Evolutionary conservation across 176 grass and related monocot genomes (phyloP).

Genomic region (Panicum miliaceum): DNA sequence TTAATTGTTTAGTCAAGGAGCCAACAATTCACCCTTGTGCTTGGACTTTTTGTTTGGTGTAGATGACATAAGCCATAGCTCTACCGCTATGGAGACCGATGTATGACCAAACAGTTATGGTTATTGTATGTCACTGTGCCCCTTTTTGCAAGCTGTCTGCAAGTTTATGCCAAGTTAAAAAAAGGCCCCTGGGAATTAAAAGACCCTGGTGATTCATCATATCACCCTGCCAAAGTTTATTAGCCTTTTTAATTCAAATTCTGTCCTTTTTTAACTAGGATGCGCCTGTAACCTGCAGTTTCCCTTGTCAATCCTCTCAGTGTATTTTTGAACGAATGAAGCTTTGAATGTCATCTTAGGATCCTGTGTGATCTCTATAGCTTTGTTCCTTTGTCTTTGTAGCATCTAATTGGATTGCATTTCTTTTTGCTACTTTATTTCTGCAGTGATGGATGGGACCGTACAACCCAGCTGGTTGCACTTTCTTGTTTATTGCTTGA

Average conservation of each 20-base stretch:
- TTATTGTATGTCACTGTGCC: background rate
- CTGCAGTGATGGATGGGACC: slow-evolving; percentile 97
- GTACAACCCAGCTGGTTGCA: slow-evolving; percentile 91
- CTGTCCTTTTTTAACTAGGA: background rate
- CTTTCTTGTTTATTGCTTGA: slow-evolving; percentile 92
- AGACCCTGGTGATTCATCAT: background rate
- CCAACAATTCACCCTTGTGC: background rate
- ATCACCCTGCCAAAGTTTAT: background rate
- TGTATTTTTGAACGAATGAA: slow-evolving; percentile 15
- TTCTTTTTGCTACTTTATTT: slow-evolving; percentile 18
- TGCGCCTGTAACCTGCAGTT: background rate
- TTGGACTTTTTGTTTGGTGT: background rate
- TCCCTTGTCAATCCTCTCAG: background rate
- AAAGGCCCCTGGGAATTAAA: background rate
- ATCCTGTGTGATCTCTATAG: slow-evolving; percentile 26
- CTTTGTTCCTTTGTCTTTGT: slow-evolving; percentile 35
- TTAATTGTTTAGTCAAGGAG: background rate
- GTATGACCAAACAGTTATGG: background rate
- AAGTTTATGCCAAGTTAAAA: background rate
- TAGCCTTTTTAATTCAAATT: background rate
- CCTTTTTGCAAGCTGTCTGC: background rate
- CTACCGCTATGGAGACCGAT: background rate
- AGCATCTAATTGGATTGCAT: slow-evolving; percentile 10
- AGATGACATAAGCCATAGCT: background rate
- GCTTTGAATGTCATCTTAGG: slow-evolving; percentile 7